Evolutionary conservation across 805 yeast genomes (phyloP).

Genomic region (Sugiyamaella smithiae): DNA sequence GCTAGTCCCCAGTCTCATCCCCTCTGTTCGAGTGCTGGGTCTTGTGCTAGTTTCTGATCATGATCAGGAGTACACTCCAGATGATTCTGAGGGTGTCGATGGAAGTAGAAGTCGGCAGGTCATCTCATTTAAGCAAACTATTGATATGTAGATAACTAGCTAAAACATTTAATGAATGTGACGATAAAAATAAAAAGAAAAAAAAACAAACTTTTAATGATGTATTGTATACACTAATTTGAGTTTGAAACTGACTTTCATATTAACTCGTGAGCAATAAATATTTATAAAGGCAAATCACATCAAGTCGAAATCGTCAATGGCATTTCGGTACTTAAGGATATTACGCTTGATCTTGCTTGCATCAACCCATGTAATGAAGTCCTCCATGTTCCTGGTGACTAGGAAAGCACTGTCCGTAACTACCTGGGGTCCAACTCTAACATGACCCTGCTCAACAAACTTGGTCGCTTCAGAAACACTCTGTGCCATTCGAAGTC

Average conservation of each 20-base stretch:
- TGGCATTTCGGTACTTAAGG: constrained; percentile 74
- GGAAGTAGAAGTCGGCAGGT: constrained; percentile 65
- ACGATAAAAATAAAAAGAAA: constrained; percentile 1
- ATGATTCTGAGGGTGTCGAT: constrained; percentile 44
- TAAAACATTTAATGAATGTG: neutral
- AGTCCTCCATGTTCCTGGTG: constrained; percentile 92
- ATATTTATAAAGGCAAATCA: no score
- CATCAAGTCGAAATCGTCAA: constrained; percentile 58
- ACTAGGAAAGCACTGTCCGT: constrained; percentile 95
- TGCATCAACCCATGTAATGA: constrained; percentile 95
- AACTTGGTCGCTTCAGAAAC: constrained; percentile 84
- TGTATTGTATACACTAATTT: no score
- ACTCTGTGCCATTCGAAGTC: constrained; percentile 90
- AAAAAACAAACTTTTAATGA: neutral
- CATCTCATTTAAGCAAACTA: constrained; percentile 63
- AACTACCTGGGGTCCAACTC: constrained; percentile 94
- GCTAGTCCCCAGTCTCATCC: constrained; percentile 72
- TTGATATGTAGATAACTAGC: constrained; percentile 39
- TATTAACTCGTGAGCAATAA: no score
- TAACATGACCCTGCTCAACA: constrained; percentile 94
- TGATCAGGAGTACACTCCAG: constrained; percentile 10
- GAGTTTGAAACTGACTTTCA: no score
- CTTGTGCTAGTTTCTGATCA: constrained; percentile 68
- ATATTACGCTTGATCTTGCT: constrained; percentile 90
- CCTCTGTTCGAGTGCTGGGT: constrained; percentile 75